Evolutionary conservation across 2,329 filamentous ascomycete species (phyloP), one percentile per base, ranked within the genome.

Genomic region (Calonectria honghensis): DNA sequence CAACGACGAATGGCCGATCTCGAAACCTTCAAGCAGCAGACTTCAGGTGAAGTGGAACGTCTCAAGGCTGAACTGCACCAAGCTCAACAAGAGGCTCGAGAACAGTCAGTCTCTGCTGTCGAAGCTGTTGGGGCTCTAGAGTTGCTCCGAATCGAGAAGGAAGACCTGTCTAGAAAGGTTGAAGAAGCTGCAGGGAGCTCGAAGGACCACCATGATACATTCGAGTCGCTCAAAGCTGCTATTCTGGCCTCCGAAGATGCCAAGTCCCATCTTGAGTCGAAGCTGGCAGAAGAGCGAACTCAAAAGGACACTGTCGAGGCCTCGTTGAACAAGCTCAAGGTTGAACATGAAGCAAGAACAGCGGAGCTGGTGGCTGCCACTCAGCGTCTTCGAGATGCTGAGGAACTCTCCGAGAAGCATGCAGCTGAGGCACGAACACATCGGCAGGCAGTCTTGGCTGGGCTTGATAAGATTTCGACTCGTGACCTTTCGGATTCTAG

Each of bases 351-450:
- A 82, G 91, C 94, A 67, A 91, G 92, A 41, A 94, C 92, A 13
- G 89, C 92, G 0, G 96, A 99, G 82, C 89, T 98, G 4, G 95
- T 96, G 57, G 90, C 90, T 27, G 90, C 92, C 0, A 93, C 91
- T 2, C 92, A 95, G 79, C 93, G 94, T 66, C 86, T 99, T 64
- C 92, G 91, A 51, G 96, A 98, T 84, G 93, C 95, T 0, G 96
- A 99, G 85, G 95, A 98, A 81, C 86, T 98, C 57, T 94, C 95
- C 1, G 94, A 97, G 81, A 95, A 94, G 79, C 93, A 98, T 84
- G 95, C 96, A 6, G 92, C 93, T 78, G 97, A 99, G 86, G 96
- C 97, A 7, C 91, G 93, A 72, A 94, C 94, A 20, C 96, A 98
- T 82, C 94, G 95, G 31, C 89, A 94, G 79, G 96, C 94, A 29